Evolutionary conservation across 2,329 filamentous ascomycete species (phyloP), one percentile per base, ranked within the genome.

Genomic region (Penicillium italicum): DNA sequence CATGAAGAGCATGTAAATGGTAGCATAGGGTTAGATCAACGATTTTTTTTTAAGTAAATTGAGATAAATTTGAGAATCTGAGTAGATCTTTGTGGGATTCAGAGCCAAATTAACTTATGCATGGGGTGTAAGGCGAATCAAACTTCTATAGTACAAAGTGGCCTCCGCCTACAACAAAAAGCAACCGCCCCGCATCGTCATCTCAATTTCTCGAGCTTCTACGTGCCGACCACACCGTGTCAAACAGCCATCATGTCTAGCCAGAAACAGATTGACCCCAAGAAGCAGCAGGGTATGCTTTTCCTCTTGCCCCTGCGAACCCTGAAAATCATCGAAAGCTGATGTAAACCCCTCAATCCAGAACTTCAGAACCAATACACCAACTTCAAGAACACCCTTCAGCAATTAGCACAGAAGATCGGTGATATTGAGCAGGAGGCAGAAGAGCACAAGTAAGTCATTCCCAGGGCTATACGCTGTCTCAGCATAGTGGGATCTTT

Each of bases 341-440:
- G 38, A 63, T 41, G 16, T 12, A 9, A 26, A 55, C 40, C 47
- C 33, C 18, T 46, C 33, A 12, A 42, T 37, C 44, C 60, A 80
- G 78, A 80, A 70, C 72, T 80, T 52, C 78, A 80, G 64, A 64
- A 70, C 50, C 78, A 80, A 62, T 80, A 80, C 65, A 72, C 75
- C 38, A 80, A 75, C 62, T 80, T 83, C 80, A 87, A 87, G 69
- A 85, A 83, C 68, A 85, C 80, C 33, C 83, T 99, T 56, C 93
- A 97, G 76, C 90, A 94, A 70, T 86, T 99, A 68, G 94, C 94
- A 30, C 88, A 91, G 70, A 97, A 96, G 75, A 97, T 99, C 66
- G 94, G 94, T 38, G 92, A 97, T 71, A 92, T 99, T 54, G 94
- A 99, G 78, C 91, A 96, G 73, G 94, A 97, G 74, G 87, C 90